These are phyloP conservation scores for Xylariomycetidae sp. DNA, from an alignment of 2,329 filamentous ascomycete species.

Conservation along the genomic window DNA sequence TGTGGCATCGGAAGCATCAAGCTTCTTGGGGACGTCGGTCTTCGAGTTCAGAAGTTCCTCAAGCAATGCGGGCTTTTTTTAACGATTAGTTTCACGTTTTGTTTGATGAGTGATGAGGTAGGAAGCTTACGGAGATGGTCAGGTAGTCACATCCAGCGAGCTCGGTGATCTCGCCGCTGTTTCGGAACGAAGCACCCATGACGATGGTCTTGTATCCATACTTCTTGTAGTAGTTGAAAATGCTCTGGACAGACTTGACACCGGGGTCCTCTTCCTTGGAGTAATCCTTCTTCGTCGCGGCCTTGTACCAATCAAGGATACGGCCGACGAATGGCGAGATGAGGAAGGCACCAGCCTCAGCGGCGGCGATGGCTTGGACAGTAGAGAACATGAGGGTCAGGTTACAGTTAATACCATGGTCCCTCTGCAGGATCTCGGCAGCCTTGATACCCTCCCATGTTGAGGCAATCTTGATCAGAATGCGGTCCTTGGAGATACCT, in stretches of 20 bases:
- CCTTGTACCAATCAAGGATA: slow-evolving; percentile 99
- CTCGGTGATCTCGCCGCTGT: slow-evolving; percentile 93
- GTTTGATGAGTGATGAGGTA: not conserved
- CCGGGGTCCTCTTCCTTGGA: slow-evolving; percentile 85
- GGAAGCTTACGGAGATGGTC: slow-evolving; percentile 80
- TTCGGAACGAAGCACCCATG: slow-evolving; percentile 99
- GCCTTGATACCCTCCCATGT: slow-evolving; percentile 99
- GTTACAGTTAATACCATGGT: slow-evolving; percentile 98
- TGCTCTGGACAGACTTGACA: slow-evolving; percentile 86
- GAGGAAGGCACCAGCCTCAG: slow-evolving; percentile 92
- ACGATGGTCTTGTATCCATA: slow-evolving; percentile 98
- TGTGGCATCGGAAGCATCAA: slow-evolving; percentile 63
- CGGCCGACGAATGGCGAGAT: slow-evolving; percentile 99
- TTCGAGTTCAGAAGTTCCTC: slow-evolving; percentile 88
- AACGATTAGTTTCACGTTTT: not conserved
- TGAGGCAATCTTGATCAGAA: slow-evolving; percentile 98
- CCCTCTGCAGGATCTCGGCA: slow-evolving; percentile 89
- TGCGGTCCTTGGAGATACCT: slow-evolving; percentile 87
- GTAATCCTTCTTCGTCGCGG: slow-evolving; percentile 90
- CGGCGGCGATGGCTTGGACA: slow-evolving; percentile 89
- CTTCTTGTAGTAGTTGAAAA: slow-evolving; percentile 99
- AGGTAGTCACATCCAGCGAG: slow-evolving; percentile 98
- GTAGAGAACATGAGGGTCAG: slow-evolving; percentile 98
- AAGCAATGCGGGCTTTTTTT: slow-evolving; percentile 73
- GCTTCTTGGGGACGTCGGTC: slow-evolving; percentile 85